Percentiles rank a stretch among this genome's conserved stretches.
Evolutionary conservation across 768 basidiomycete genomes (phyloP).

Genomic region (Neoboletus magnificus): DNA sequence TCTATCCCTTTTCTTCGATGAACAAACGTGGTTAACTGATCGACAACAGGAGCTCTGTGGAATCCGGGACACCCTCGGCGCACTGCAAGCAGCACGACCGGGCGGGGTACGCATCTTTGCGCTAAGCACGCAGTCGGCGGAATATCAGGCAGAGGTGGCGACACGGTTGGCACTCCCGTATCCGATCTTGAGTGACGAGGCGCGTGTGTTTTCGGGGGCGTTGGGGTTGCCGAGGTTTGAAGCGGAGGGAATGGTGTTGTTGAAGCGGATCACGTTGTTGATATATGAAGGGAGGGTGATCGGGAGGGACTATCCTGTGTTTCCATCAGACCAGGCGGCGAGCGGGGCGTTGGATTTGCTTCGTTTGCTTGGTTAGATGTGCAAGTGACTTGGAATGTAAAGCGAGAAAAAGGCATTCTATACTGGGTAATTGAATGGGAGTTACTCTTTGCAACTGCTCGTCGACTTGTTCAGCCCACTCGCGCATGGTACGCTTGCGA

Average conservation of each 20-base stretch:
- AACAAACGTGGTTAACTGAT: neutral
- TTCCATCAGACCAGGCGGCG: slow-evolving; percentile 20
- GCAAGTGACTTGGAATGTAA: too few relatives aligned
- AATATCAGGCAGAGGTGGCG: too few relatives aligned
- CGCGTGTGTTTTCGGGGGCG: slow-evolving; percentile 1
- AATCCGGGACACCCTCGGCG: slow-evolving; percentile 10
- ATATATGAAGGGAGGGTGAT: slow-evolving; percentile 9
- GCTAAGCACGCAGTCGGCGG: slow-evolving; percentile 19
- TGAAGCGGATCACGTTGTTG: slow-evolving; percentile 22
- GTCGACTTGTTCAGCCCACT: neutral
- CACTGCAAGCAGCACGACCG: neutral
- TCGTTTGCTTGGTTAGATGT: neutral
- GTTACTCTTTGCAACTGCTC: neutral
- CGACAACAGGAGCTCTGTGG: slow-evolving; percentile 18
- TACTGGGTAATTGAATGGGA: slow-evolving; percentile 1
- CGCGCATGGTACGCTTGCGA: neutral
- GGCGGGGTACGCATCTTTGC: slow-evolving; percentile 8
- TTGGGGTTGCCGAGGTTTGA: slow-evolving; percentile 22
- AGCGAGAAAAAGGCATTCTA: too few relatives aligned
- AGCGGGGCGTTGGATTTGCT: slow-evolving; percentile 5
- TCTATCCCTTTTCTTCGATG: neutral
- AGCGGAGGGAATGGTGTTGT: slow-evolving; percentile 8
- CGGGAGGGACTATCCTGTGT: slow-evolving; percentile 21
- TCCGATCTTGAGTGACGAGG: slow-evolving; percentile 20
- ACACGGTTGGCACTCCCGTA: too few relatives aligned